Base-by-base conservation (phyloP, 2,329 filamentous ascomycete species). In the Emericellopsis atlantica region DNA sequence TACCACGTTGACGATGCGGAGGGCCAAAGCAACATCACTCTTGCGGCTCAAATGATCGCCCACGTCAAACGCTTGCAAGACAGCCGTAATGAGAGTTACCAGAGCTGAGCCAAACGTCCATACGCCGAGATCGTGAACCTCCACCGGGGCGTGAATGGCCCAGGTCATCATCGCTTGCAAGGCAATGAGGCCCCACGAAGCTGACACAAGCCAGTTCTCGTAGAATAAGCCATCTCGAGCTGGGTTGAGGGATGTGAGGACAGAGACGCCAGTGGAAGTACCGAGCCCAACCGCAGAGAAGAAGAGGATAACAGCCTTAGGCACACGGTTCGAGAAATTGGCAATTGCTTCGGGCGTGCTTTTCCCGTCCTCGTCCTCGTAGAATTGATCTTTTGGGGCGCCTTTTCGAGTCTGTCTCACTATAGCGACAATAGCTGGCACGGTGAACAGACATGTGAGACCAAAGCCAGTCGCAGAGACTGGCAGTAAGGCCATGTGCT, bases 351-450 rank as follows among this genome's bases (percentile, higher is more conserved):
- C 76, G 33, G 74, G 67, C 0, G 77, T 81, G 26, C 79, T 81
- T 46, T 71, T 67, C 38, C 84, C 84, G 58, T 89, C 84, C 45
- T 69, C 61, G 52, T 89, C 84, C 49, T 78, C 64, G 51, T 88
- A 88, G 11, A 68, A 62, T 10, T 69, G 60, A 33, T 70, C 62
- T 43, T 60, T 60, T 8, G 60, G 56, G 5, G 52, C 53, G 21
- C 56, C 55, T 32, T 54, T 50, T 26, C 56, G 58, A 31, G 57
- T 44, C 43, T 67, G 64, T 26, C 48, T 48, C 36, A 57, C 31
- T 31, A 62, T 48, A 35, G 57, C 55, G 32, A 54, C 44, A 18
- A 64, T 29, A 33, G 60, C 59, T 9, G 65, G 66, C 6, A 61
- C 39, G 11, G 64, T 59, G 37, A 59, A 51, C 16, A 67, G 46